Evolutionary conservation across 768 basidiomycete genomes (phyloP).

Genomic region (Tricholoma furcatifolium): DNA sequence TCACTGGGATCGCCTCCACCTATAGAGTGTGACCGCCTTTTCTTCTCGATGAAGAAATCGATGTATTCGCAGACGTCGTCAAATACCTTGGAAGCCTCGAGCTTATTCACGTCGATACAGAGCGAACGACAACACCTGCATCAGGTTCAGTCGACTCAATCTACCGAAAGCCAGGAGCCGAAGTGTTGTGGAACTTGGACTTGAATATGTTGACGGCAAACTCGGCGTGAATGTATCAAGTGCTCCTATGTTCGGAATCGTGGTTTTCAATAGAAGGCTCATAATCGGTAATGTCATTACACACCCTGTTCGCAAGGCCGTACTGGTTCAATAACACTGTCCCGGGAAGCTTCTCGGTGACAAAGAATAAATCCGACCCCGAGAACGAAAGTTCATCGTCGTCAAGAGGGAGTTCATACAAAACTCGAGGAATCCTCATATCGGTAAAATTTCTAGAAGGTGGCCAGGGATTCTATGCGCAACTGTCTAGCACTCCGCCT

Average conservation of each 20-base stretch:
- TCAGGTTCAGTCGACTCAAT: background rate
- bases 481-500: background rate
- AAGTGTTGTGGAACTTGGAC: constrained; percentile 2
- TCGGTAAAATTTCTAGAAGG: background rate
- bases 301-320: constrained; percentile 3
- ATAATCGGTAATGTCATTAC: background rate
- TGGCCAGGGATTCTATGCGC: background rate
- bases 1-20: background rate
- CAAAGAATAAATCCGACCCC: background rate
- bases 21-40: constrained; percentile 1
- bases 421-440: background rate
- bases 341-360: constrained; percentile 6
- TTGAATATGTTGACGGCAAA: background rate
- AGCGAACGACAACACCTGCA: background rate
- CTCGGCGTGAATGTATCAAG: background rate
- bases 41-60: constrained; percentile 8
- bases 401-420: background rate
- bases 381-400: no score
- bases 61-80: constrained; percentile 6
- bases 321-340: constrained; percentile 1
- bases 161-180: constrained; percentile 4
- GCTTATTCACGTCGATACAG: background rate
- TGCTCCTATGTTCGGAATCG: background rate
- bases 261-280: background rate
- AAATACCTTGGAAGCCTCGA: background rate